These are phyloP conservation scores for Apiospora kogelbergensis DNA, from an alignment of 2,329 filamentous ascomycete genomes.

Conservation along the genomic window DNA sequence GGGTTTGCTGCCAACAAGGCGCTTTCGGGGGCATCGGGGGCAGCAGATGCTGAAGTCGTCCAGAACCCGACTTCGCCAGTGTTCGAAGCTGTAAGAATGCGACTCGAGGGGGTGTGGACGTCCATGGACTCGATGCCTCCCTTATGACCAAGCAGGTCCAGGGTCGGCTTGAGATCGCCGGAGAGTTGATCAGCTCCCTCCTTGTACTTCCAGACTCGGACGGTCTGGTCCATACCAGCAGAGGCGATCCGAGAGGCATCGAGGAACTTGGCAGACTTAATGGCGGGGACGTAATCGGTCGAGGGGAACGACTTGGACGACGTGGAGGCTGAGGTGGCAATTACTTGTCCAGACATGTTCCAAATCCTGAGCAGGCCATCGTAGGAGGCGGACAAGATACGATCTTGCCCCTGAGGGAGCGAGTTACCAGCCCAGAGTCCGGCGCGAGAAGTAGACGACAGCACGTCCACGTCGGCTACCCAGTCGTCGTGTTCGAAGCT, in stretches of 20 bases:
- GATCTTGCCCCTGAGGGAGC: constrained; percentile 58
- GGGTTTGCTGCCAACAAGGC: constrained; percentile 65
- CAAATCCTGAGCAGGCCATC: constrained; percentile 88
- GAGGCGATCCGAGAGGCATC: constrained; percentile 78
- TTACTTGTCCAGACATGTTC: constrained; percentile 82
- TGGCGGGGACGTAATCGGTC: constrained; percentile 39
- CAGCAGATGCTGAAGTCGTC: constrained; percentile 75
- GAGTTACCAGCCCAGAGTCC: constrained; percentile 54
- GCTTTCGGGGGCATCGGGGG: constrained; percentile 69
- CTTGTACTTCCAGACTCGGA: constrained; percentile 87
- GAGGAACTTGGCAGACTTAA: constrained; percentile 84
- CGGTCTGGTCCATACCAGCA: constrained; percentile 78
- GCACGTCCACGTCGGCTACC: constrained; percentile 83
- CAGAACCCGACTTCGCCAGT: constrained; percentile 88
- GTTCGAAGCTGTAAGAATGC: constrained; percentile 81
- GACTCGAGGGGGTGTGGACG: constrained; percentile 70
- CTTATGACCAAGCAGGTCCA: constrained; percentile 84
- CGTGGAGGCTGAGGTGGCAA: constrained; percentile 71
- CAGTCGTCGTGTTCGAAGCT: constrained; percentile 98
- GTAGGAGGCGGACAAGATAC: constrained; percentile 89
- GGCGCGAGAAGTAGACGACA: constrained; percentile 66
- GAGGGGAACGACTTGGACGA: constrained; percentile 72
- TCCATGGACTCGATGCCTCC: constrained; percentile 73
- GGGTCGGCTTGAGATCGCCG: constrained; percentile 64
- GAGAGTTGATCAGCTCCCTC: constrained; percentile 63